Evolutionary conservation across 805 yeast genomes (phyloP), one percentile per base, ranked within the genome.

Genomic region (Hanseniaspora taiwanica): DNA sequence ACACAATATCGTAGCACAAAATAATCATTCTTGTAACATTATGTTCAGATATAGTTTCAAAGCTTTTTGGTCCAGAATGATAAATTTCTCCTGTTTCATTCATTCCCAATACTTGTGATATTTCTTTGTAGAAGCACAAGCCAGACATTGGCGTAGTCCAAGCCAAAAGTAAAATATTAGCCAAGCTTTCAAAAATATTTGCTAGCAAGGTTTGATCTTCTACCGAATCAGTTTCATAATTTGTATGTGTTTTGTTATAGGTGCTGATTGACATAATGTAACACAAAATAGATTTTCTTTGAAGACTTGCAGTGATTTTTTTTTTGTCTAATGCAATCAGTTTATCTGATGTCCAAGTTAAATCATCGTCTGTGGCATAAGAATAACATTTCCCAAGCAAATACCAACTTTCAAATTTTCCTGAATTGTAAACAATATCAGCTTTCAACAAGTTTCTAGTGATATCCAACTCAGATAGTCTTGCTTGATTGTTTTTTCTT

Each of bases 321-420:
- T 79, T 79, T 45, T 76, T 68, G 5, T 81, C 91, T 0, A 66
- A 52, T 0, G 71, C 65, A 39, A 78, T 78, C 27, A 85, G 59
- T 51, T 81, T 81, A 50, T 87, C 96, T 0, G 94, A 77, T 1
- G 89, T 81, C 93, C 95, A 85, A n/a, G 83, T 75, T 42, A 91
- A 59, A 46, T 84, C 95, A 55, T 86, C 95, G 47, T 89, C 96
- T 0, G 81, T 94, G 32, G 82, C 62, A 42, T 66, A 76, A 0
- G 86, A 78, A 48, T 71, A 86, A 0, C 89, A 77, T 52, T 79
- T 85, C 0, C 93, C 95, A 12, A 91, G 55, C 1, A 84, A 66
- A 32, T 76, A 64, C 99, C 99, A 91, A 7, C 83, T 75, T 57
- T 91, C 98, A 36, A 79, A 67, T 23, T 96, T 63, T 31, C 70